Evolutionary conservation across 306 rosid species (phyloP), one percentile per base, ranked within the genome.

Genomic region (Ochetophila trinervis): DNA sequence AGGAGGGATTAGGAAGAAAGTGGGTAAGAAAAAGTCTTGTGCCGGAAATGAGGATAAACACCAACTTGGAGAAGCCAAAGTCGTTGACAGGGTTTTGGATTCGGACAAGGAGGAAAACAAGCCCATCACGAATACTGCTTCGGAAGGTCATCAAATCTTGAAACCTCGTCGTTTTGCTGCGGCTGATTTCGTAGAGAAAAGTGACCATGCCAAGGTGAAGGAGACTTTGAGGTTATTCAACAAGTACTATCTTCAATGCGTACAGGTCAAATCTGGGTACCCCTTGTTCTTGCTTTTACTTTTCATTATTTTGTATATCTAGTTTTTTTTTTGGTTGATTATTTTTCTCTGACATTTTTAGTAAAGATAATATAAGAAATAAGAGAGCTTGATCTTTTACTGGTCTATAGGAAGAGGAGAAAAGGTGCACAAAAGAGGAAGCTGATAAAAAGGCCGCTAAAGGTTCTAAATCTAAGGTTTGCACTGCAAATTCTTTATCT

Each of bases 201-300:
- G 96, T 45, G 87, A 75, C 56, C 54, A 63, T 4, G 76, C 67
- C 5, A 86, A 81, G 86, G 95, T 84, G 62, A 93, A 86, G 57
- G 99, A 87, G 45, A 78, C 99, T 0, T 70, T 93, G 49, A 78
- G 99, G 70, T 19, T 83, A 74, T 93, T 90, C 71, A 93, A 86
- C 76, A 90, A 84, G 64, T 69, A 93, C 55, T 93, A 90, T 55
- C 97, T 93, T 51, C 84, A 83, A 63, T 81, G 81, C 16, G 87
- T 93, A 17, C 97, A 93, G 97, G 98, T 89, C 56, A 50, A 79
- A 65, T 27, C 8, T 36, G 18, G 15, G 8, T 3, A 21, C 12
- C 11, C 53, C 24, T 30, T 44, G 3, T n/a, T 8, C 15, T 9
- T 20, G 21, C 7, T 19, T 53, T 21, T 20, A 42, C 12, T 24